Evolutionary conservation across 2,329 filamentous ascomycete species (phyloP).

Genomic region (Didymella keratinophila): DNA sequence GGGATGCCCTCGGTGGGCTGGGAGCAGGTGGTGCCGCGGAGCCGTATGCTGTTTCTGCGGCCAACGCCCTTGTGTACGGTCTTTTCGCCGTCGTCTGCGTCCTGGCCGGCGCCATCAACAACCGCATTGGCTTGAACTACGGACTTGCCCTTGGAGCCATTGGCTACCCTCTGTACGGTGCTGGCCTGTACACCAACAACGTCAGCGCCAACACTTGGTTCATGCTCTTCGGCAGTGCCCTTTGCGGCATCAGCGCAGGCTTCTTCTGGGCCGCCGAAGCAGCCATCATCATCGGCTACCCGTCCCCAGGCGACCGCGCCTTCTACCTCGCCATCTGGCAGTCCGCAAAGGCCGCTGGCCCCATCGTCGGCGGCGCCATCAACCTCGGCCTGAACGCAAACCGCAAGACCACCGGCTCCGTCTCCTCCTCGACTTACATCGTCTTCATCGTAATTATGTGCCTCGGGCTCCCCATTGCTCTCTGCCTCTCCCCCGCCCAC

Average conservation of each 20-base stretch:
- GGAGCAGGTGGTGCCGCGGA: constrained; percentile 47
- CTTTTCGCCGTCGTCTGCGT: constrained; percentile 45
- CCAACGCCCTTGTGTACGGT: constrained; percentile 46
- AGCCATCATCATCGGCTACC: constrained; percentile 54
- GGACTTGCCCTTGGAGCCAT: constrained; percentile 54
- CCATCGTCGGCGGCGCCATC: constrained; percentile 61
- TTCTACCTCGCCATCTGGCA: constrained; percentile 50
- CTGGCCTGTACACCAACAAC: constrained; percentile 53
- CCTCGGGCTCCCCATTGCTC: constrained; percentile 53
- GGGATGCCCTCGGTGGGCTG: constrained; percentile 46
- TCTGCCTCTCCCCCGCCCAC: constrained; percentile 56
- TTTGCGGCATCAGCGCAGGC: constrained; percentile 52
- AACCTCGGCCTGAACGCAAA: constrained; percentile 58
- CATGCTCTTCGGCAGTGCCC: constrained; percentile 49
- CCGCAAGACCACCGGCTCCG: constrained; percentile 49
- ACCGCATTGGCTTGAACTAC: constrained; percentile 46
- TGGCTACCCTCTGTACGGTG: constrained; percentile 53
- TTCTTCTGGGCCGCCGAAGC: constrained; percentile 56
- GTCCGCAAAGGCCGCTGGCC: constrained; percentile 45
- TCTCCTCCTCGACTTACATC: constrained; percentile 53
- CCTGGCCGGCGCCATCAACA: constrained; percentile 49
- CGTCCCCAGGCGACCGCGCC: constrained; percentile 46
- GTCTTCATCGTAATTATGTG: constrained; percentile 59
- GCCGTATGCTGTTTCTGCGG: constrained; percentile 44
- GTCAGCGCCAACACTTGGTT: constrained; percentile 51